These are phyloP conservation scores for Backusella tuberculispora DNA, from an alignment of 192 early-diverging fungal genomes.

Conservation along the genomic window DNA sequence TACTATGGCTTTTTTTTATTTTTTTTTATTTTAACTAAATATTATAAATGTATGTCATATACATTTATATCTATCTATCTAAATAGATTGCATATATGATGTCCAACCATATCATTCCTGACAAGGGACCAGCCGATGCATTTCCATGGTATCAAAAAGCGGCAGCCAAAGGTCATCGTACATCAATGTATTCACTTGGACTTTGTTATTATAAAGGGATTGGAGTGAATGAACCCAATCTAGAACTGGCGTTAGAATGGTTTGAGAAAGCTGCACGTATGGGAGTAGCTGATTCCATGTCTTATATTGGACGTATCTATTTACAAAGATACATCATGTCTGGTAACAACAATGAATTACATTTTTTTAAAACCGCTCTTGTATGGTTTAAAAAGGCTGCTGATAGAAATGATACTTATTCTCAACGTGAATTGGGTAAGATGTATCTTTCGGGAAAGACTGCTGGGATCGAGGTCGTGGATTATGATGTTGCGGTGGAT, in stretches of 20 bases:
- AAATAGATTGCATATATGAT: slow-evolving; percentile 44
- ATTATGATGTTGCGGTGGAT: slow-evolving; percentile 35
- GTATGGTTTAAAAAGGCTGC: slow-evolving; percentile 45
- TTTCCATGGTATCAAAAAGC: slow-evolving; percentile 47
- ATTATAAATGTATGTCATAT: background rate
- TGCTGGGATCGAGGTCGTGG: slow-evolving; percentile 15
- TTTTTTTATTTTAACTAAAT: slow-evolving; percentile 2
- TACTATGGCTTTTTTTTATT: background rate
- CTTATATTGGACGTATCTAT: slow-evolving; percentile 31
- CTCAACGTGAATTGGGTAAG: slow-evolving; percentile 43
- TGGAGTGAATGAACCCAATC: slow-evolving; percentile 20
- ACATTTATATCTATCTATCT: too few species aligned
- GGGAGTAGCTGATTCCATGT: slow-evolving; percentile 30
- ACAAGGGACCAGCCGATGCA: slow-evolving; percentile 34
- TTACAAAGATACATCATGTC: background rate
- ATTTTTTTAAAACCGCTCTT: slow-evolving; percentile 23
- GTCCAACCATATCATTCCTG: slow-evolving; percentile 36
- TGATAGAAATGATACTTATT: slow-evolving; percentile 32
- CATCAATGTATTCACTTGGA: slow-evolving; percentile 40
- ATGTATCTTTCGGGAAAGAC: slow-evolving; percentile 40
- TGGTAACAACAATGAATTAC: background rate
- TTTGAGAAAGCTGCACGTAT: slow-evolving; percentile 37
- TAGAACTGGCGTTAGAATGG: slow-evolving; percentile 31
- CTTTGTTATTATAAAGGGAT: slow-evolving; percentile 40
- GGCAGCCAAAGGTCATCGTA: slow-evolving; percentile 33